phyloP scores from a whole-genome alignment of 805 yeast genomes.

The Saccharomyces paradoxus region DNA sequence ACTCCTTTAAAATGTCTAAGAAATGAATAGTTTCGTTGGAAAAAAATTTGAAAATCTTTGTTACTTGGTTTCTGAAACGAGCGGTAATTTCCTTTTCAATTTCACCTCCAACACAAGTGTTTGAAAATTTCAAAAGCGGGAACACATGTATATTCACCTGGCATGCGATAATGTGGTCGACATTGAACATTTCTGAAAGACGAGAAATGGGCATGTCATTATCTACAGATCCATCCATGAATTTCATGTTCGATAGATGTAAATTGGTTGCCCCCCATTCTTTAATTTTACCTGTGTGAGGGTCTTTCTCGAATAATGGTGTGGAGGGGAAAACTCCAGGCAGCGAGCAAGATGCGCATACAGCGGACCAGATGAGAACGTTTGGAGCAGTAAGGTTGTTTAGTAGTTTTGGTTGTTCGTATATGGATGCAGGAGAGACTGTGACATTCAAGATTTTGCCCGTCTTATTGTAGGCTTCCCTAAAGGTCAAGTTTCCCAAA shows the following conservation, averaged over 20 bases:
- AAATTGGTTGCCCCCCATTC: constrained; percentile 61
- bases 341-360: constrained; percentile 87
- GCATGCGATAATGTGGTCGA: constrained; percentile 93
- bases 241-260: constrained; percentile 49
- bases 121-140: constrained; percentile 67
- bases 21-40: constrained; percentile 72
- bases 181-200: constrained; percentile 92
- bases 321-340: constrained; percentile 89
- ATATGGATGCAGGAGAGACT: constrained; percentile 83
- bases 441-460: constrained; percentile 90
- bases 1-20: constrained; percentile 61
- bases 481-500: constrained; percentile 83
- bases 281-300: constrained; percentile 57
- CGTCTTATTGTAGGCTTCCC: constrained; percentile 90
- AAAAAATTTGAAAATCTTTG: constrained; percentile 48
- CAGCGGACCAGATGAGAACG: constrained; percentile 79
- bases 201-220: constrained; percentile 87
- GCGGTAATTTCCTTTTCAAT: constrained; percentile 54
- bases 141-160: constrained; percentile 96
- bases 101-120: constrained; percentile 62
- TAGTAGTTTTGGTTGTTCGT: constrained; percentile 82
- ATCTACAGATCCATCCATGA: constrained; percentile 94
- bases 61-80: constrained; percentile 43
- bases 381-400: constrained; percentile 76
- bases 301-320: constrained; percentile 74